Evolutionary conservation across 2,329 filamentous ascomycete genomes (phyloP), one percentile per base, ranked within the genome.

Genomic region (Xylaria sp.): DNA sequence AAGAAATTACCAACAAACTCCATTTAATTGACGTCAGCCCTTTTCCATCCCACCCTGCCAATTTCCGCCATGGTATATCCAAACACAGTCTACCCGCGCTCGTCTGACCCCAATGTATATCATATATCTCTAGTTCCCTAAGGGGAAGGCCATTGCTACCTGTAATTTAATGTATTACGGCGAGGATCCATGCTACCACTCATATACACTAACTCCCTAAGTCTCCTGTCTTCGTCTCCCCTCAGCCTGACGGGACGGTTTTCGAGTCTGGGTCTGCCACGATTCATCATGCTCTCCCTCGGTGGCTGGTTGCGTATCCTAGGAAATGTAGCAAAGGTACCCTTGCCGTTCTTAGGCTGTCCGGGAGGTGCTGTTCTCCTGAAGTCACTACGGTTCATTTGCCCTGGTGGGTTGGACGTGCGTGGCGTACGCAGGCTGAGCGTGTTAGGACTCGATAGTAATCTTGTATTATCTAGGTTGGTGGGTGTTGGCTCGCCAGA

Each of bases 311-410:
- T 66, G 38, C 75, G 75, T 13, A 74, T 66, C 36, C 68, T 67
- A 26, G 77, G 77, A 67, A 78, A 78, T 33, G 74, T 75, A 20
- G 75, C 73, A 59, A 78, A 76, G 63, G 72, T 75, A 15, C 73
- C 71, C 9, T 71, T 71, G 1, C 70, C 72, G 53, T 73, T 75
- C 67, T 75, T 76, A 20, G 75, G 74, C 40, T 67, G 63, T 26
- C 60, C 49, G n/a, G 36, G 10, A 3, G 58, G 44, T 20, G 15
- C 15, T 38, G 33, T 48, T 28, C 54, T 56, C 53, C 40, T 33
- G 31, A 49, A 31, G 11, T 46, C 20, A 10, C 33, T 53, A 23
- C 33, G 63, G 57, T 44, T 54, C 65, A 38, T 13, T 51, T 40
- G 40, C 46, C 15, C 64, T 58, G 28, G 62, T 20, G n/a, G 11